These are phyloP conservation scores for Amanita pseudoporphyria DNA, from an alignment of 768 basidiomycete genomes.

Conservation along the genomic window DNA sequence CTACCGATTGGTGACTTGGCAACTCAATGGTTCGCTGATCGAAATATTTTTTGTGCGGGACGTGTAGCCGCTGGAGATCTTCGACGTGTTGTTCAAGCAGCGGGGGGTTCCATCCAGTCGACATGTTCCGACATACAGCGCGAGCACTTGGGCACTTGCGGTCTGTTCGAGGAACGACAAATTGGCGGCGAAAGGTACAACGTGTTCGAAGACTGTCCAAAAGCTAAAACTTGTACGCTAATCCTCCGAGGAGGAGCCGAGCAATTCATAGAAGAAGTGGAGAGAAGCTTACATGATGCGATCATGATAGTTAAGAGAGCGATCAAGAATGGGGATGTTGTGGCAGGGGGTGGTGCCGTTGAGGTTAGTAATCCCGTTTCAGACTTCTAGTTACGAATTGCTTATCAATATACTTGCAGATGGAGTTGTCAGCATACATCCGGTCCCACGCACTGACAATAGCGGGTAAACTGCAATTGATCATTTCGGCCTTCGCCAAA, in stretches of 20 bases:
- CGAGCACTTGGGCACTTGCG: constrained; percentile 93
- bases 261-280: constrained; percentile 98
- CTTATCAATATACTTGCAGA: constrained; percentile 36
- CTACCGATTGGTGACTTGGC: constrained; percentile 97
- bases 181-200: constrained; percentile 97
- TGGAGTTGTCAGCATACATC: constrained; percentile 95
- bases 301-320: constrained; percentile 99
- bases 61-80: constrained; percentile 87
- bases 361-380: constrained; percentile 47
- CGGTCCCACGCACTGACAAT: constrained; percentile 87
- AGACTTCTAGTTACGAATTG: not conserved
- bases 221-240: constrained; percentile 93
- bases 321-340: constrained; percentile 90
- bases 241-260: constrained; percentile 94
- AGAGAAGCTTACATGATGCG: constrained; percentile 94
- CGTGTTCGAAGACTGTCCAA: constrained; percentile 85
- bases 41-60: constrained; percentile 98
- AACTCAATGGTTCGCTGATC: constrained; percentile 98
- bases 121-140: constrained; percentile 88
- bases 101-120: constrained; percentile 90
- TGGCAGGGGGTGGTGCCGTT: constrained; percentile 95
- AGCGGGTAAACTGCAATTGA: constrained; percentile 90
- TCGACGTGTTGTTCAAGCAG: constrained; percentile 90
- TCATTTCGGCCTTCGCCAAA: constrained; percentile 93
- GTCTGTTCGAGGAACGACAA: constrained; percentile 85